Percentiles rank a stretch among this genome's conserved stretches.
Conservation (phyloP, 139 green algal species). For the Chlorella sorokiniana region DNA sequence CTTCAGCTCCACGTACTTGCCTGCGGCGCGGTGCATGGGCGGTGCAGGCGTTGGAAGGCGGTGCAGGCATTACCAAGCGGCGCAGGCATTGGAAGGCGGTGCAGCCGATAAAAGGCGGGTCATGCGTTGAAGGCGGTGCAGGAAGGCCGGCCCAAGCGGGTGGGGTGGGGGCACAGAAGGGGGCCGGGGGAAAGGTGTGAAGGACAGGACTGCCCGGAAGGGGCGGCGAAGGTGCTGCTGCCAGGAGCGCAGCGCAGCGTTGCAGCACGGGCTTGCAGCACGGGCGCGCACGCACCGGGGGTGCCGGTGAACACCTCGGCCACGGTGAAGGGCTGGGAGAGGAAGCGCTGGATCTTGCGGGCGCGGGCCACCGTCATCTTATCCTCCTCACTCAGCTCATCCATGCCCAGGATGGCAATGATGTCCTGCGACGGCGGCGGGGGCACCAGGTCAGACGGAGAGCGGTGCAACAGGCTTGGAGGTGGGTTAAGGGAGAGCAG, state of each 20-base stretch:
- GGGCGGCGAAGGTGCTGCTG: too few species aligned
- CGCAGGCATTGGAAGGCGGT: too few species aligned
- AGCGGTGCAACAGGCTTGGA: too few species aligned
- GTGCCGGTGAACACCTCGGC: conserved; percentile 99
- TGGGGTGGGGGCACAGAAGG: too few species aligned
- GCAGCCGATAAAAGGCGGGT: too few species aligned
- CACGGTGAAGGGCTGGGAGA: conserved; percentile 98
- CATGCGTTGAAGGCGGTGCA: too few species aligned
- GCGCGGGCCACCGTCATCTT: conserved; percentile 98
- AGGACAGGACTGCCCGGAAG: too few species aligned
- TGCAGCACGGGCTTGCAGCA: not conserved
- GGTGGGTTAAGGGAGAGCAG: too few species aligned
- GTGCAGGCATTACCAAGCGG: not conserved
- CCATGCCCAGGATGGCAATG: conserved; percentile 99
- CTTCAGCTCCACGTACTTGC: conserved; percentile 96
- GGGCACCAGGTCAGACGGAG: conserved; percentile 10
- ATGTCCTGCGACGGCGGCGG: conserved; percentile 99
- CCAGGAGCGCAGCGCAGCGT: too few species aligned
- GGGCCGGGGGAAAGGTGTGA: too few species aligned
- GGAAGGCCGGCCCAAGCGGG: too few species aligned
- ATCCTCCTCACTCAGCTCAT: conserved; percentile 99
- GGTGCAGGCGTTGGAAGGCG: not conserved
- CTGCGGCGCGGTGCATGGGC: conserved; percentile 34
- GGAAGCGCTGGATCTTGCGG: conserved; percentile 99
- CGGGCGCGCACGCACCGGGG: conserved; percentile 48